Evolutionary conservation across 2,329 filamentous ascomycete species (phyloP).

Genomic region (Metarhizium anisopliae): DNA sequence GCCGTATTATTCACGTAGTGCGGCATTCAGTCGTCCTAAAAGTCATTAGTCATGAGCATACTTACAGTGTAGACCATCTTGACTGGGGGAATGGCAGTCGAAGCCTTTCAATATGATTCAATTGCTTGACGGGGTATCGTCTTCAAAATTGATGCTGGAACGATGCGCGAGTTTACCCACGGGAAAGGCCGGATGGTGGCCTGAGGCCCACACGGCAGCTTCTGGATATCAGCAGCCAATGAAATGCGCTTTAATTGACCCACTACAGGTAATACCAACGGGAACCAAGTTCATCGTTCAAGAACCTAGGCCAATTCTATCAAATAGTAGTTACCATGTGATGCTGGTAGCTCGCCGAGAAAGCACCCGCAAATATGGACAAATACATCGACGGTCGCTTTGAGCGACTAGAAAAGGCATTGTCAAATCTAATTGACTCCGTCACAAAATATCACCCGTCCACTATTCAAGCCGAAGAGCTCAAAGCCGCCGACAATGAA

Average conservation of each 20-base stretch:
- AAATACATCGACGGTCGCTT: slow-evolving; percentile 52
- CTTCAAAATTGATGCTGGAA: slow-evolving; percentile 12
- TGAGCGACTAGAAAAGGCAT: slow-evolving; percentile 56
- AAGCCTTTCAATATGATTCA: slow-evolving; percentile 22
- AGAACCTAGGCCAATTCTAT: too few relatives aligned
- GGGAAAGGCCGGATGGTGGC: slow-evolving; percentile 24
- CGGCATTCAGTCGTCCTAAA: background rate
- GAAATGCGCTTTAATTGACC: slow-evolving; percentile 8
- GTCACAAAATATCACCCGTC: slow-evolving; percentile 77
- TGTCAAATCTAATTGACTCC: slow-evolving; percentile 66
- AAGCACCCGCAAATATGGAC: slow-evolving; percentile 40
- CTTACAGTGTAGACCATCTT: slow-evolving; percentile 34
- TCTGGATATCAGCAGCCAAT: slow-evolving; percentile 8
- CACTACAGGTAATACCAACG: slow-evolving; percentile 9
- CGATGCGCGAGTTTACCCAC: slow-evolving; percentile 26
- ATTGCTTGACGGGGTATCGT: slow-evolving; percentile 21
- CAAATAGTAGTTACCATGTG: background rate
- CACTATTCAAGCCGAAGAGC: slow-evolving; percentile 54
- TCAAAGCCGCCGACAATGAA: slow-evolving; percentile 61
- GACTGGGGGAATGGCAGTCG: slow-evolving; percentile 19
- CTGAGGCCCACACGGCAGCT: slow-evolving; percentile 14
- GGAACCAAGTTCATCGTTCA: background rate
- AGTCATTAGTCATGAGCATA: background rate
- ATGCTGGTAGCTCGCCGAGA: background rate
- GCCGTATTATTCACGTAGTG: background rate